Base-by-base conservation (phyloP, 345 rosid species). In the Physaria fendleri region DNA sequence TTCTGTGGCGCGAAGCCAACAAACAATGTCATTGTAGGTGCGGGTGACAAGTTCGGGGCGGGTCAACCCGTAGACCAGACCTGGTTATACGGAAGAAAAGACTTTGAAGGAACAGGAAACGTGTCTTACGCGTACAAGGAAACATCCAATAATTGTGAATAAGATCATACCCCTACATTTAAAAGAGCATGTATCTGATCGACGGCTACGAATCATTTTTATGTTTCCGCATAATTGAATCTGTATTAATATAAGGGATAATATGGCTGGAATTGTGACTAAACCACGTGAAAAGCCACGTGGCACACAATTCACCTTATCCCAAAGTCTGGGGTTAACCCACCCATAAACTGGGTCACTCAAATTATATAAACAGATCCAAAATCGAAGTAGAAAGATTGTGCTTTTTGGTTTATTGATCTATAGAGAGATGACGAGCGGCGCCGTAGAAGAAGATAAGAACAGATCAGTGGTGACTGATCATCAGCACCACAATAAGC, bases 371-470 rank as follows among this genome's bases (percentile, higher is more conserved):
- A 15, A 11, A 25, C 48, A 21, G 16, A 56, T 56, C 56, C 40
- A 45, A 55, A 43, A 43, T 16, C 29, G 8, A 37, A 63, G 46
- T n/a, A n/a, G 4, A 17, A 37, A 6, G 9, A 51, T 17, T 41
- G n/a, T 34, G 22, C 18, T 25, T 65, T 54, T 13, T n/a, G n/a
- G 30, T 56, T 38, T 27, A 38, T 52, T 64, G 58, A 58, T 58
- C 65, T 41, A 28, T 16, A 47, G 43, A 65, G 57, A 60, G 5
- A 68, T 68, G 73, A 60, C 67, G 16, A 68, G 62, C 42, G 62
- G 33, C 12, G 57, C 15, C 21, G 41, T 42, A 2, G 55, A 59
- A 34, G 34, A 59, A 13, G 66, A 20, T 9, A 68, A 68, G 21
- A 52, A 60, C 58, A 68, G 49, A 68, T 52, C 73, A 11, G 62